Evolutionary conservation across 306 rosid genomes (phyloP), one percentile per base, ranked within the genome.

Genomic region (Arachis hypogaea): DNA sequence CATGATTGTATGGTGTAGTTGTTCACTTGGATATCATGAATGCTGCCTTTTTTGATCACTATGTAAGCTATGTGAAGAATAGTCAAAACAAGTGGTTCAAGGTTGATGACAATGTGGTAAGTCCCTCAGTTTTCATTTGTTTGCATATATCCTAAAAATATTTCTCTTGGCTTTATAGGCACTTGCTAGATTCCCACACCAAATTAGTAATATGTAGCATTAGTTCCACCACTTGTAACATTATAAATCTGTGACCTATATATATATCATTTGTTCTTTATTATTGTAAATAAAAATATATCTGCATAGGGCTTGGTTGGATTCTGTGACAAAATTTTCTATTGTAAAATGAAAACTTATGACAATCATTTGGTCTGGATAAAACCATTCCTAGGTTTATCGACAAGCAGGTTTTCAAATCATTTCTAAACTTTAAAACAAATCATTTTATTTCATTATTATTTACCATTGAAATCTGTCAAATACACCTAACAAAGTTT

Each of bases 1-100:
- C 81, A 80, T 87, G 92, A 76, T 90, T 95, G 52, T 92, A 87
- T 58, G 98, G 96, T 66, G 97, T 92, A 75, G 89, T 95, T 65
- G 98, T 95, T 76, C 99, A 95, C 85, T 73, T 95, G 84, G 99
- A 95, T 68, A 74, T 86, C 68, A 88, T 95, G 99, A 95, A 95
- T 84, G 89, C 98, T 3, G 79, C 98, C 36, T 95, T 90, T 87
- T 92, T 98, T 30, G 99, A 98, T 74, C 99, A 95, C 80, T 95
- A 95, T 8, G 98, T 95, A 59, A 87, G 92, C 89, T 95, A 92
- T 73, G 93, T 92, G 72, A 95, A 88, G 89, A 95, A 85, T 74
- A 74, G 77, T 41, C 96, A 88, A 59, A 90, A 95, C 85, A 95
- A 78, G 88, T 95, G 99, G 99, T 95, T 95, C 92, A 90, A 92